Evolutionary conservation across 352 stramenopile species (phyloP).

Genomic region (Globisporangium megalacanthum): DNA sequence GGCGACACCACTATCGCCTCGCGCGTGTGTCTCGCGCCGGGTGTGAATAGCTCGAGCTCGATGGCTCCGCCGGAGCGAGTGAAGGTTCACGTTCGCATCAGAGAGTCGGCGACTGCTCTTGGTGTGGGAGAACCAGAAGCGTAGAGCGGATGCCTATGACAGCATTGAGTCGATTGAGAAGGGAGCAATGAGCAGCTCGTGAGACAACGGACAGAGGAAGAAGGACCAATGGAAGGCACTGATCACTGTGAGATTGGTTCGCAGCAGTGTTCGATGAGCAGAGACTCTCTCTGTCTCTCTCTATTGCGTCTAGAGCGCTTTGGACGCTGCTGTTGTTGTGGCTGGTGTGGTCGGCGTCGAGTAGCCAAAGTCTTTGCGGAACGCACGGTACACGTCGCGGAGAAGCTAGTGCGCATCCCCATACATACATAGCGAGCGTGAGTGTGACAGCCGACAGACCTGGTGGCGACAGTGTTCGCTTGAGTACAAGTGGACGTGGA

Average conservation of each 20-base stretch:
- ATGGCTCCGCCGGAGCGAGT: background rate
- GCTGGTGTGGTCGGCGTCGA: background rate
- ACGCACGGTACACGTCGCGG: conserved; percentile 42
- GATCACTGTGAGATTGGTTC: no score
- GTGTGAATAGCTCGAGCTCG: background rate
- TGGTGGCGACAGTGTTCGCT: background rate
- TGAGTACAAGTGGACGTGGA: background rate
- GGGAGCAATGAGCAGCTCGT: no score
- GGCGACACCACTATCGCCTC: conserved; percentile 2
- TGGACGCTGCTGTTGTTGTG: background rate
- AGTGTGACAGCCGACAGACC: no score
- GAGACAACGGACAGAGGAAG: no score
- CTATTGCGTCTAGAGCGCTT: background rate
- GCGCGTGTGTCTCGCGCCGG: background rate
- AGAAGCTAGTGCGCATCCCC: conserved; percentile 34
- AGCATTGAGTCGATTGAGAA: no score
- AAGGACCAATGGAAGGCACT: no score
- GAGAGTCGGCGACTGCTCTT: background rate
- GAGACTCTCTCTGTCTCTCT: no score
- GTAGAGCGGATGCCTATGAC: no score
- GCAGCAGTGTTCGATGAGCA: no score
- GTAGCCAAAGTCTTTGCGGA: conserved; percentile 36
- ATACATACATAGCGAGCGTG: background rate
- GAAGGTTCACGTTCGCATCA: background rate
- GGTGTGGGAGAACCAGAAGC: background rate